Evolutionary conservation across 257 asterid species (phyloP).

Genomic region (Gardenia jasminoides): DNA sequence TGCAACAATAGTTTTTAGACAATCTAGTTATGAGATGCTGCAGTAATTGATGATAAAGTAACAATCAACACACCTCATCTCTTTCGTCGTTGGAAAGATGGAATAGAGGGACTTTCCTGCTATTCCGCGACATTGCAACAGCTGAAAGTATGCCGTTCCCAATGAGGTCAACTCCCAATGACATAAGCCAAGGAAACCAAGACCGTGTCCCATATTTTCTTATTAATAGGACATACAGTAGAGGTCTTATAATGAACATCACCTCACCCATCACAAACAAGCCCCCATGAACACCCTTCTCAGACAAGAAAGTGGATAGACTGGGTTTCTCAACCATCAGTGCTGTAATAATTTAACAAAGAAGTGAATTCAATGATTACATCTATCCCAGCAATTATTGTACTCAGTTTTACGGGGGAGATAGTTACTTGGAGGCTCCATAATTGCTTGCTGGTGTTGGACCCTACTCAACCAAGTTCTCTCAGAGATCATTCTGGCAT

Average conservation of each 20-base stretch:
- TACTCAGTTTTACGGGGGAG: not conserved
- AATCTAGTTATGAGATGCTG: not conserved
- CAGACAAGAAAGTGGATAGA: conserved; percentile 60
- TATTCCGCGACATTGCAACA: conserved; percentile 29
- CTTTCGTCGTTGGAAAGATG: conserved; percentile 58
- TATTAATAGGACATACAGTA: conserved; percentile 69
- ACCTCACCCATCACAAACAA: conserved; percentile 80
- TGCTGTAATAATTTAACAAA: conserved; percentile 33
- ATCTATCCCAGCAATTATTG: not conserved
- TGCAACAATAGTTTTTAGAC: not conserved
- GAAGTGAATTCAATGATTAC: not conserved
- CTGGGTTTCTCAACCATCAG: conserved; percentile 41
- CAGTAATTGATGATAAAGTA: not conserved
- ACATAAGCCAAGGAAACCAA: conserved; percentile 90
- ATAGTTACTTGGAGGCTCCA: conserved; percentile 59
- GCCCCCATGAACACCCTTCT: conserved; percentile 74
- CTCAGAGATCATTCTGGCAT: conserved; percentile 63
- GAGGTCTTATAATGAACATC: conserved; percentile 79
- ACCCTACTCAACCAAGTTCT: conserved; percentile 79
- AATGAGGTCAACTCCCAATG: conserved; percentile 63
- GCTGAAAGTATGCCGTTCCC: conserved; percentile 65
- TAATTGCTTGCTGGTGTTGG: conserved; percentile 65
- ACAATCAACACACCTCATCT: conserved; percentile 57
- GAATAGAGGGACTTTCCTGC: conserved; percentile 36
- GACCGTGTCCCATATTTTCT: conserved; percentile 71